Evolutionary conservation across 2,329 filamentous ascomycete genomes (phyloP), one percentile per base, ranked within the genome.

Genomic region (Parafenestella ontariensis): DNA sequence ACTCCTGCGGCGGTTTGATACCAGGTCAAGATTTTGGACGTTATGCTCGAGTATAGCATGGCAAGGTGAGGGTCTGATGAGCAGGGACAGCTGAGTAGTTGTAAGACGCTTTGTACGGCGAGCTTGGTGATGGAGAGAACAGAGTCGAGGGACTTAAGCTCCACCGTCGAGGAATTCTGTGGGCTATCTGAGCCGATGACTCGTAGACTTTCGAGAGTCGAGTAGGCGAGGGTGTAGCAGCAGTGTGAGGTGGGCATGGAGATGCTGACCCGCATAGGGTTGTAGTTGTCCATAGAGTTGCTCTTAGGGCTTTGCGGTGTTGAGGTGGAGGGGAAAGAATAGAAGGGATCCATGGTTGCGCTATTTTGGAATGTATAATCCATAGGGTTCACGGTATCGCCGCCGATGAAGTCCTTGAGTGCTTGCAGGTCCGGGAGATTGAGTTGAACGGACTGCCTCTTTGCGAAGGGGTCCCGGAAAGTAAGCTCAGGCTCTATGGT

Each of bases 31-130:
- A 73, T 68, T 49, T 72, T 73, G 33, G 63, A 66, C 21, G 66
- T 64, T 49, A 74, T 74, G 58, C 69, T 72, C 4, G 67, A 67
- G 61, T 73, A 74, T 3, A 74, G 64, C 69, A 73, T 73, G 7
- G 69, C 70, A 23, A 72, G 66, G 43, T 74, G 71, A 3, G 71
- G 68, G 41, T 72, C 64, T 13, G 65, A 66, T 1, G 70, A 68
- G 58, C 71, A 74, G 13, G 67, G 58, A 52, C 71, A 74, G 18
- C 50, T 46, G 41, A 74, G 64, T 6, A 73, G 63, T 39, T 71
- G 59, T 10, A 64, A 53, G n/a, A 74, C 61, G 34, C 64, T 70
- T 37, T 65, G 50, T 11, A 69, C 61, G 7, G 69, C 70, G 3
- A 63, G 53, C 40, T 65, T 70, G 15, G 64, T 68, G 37, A 63